Base-by-base conservation (phyloP, 2,329 filamentous ascomycete genomes). In the Thelonectria olida region DNA sequence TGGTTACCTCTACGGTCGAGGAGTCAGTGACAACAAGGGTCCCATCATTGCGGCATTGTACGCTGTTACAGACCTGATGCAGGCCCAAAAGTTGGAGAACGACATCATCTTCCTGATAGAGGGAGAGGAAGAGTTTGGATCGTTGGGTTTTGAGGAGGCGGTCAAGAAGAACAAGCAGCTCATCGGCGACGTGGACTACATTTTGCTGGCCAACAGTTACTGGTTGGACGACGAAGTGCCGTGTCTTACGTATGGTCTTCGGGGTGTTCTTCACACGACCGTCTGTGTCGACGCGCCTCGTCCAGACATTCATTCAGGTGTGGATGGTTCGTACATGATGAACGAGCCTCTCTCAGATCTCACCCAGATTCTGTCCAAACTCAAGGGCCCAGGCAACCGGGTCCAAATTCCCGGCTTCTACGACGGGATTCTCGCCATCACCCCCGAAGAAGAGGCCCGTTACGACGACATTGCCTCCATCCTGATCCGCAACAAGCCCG, bases 21-120 rank as follows among this genome's bases (percentile, higher is more conserved):
- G 96, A n/a, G 92, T 96, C 13, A 96, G 93, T 48, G 96, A 99
- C 76, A 98, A 99, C 80, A 99, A 99, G 76, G 96, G 96, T 0
- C 96, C 96, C 0, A 93, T 97, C 62, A 88, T 99, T 72, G 95
- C 96, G 2, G 96, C 96, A 1, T 84, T 99, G 0, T 98, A 96
- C 73, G 96, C 95, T 0, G 95, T 96, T 1, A 92, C 95, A 0
- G 95, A 98, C 70, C 81, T 99, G 4, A 88, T 92, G 65, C 90
- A 95, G 65, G 88, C 91, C n/a, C 92, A 97, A 69, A 85, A 87
- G 17, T 84, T 99, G 1, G 90, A 90, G 53, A 93, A 93, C 38
- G 94, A 99, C 69, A 90, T 99, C 56, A 85, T 97, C 25, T 99
- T 99, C 72, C 79, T 99, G 4, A 96, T 99, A 48, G 96, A 99